These are phyloP conservation scores for Oemleria cerasiformis DNA, from an alignment of 306 rosid genomes.

Conservation along the genomic window DNA sequence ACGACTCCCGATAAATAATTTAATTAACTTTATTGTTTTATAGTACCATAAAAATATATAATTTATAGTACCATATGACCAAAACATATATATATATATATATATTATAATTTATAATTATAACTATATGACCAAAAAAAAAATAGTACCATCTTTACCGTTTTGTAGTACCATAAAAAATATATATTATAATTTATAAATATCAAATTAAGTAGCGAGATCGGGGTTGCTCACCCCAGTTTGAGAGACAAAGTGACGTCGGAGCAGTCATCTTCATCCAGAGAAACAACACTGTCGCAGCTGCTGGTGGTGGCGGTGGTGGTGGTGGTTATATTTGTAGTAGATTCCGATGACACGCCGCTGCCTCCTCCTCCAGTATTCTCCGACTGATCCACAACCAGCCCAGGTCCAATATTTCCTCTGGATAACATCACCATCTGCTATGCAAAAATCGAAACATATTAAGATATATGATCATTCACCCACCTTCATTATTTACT, in stretches of 20 bases:
- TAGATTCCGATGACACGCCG: background rate
- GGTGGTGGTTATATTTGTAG: background rate
- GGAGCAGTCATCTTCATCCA: background rate
- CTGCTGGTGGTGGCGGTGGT: background rate
- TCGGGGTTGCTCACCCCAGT: background rate
- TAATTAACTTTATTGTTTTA: no score
- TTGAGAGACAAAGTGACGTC: background rate
- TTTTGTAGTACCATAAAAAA: background rate
- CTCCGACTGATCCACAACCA: conserved; percentile 13
- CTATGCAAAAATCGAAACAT: background rate
- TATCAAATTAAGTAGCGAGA: background rate
- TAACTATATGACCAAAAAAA: no score
- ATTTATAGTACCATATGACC: no score
- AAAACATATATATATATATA: no score
- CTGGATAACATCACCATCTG: conserved; percentile 27
- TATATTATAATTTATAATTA: no score
- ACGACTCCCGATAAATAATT: no score
- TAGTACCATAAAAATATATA: background rate
- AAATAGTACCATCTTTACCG: background rate
- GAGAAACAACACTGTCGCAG: background rate
- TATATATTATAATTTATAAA: no score
- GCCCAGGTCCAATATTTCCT: conserved; percentile 4
- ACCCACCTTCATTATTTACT: background rate
- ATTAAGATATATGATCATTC: background rate
- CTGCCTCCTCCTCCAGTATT: background rate